These are phyloP conservation scores for Ophiostoma quercus DNA, from an alignment of 2,329 filamentous ascomycete species.

Conservation along the genomic window DNA sequence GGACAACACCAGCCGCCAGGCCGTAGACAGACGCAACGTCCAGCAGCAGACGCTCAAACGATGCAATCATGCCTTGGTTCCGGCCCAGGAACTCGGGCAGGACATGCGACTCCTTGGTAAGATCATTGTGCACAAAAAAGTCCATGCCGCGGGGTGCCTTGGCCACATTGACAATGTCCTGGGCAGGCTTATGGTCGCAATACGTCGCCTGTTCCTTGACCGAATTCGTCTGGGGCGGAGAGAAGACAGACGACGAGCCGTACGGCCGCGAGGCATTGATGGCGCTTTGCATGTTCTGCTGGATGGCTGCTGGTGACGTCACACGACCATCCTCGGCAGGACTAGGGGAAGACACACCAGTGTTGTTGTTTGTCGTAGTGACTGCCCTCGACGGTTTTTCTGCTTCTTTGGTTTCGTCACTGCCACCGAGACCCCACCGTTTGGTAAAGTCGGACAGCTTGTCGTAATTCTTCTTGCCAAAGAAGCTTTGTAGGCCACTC, in stretches of 20 bases:
- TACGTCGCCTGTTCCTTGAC: conserved; percentile 81
- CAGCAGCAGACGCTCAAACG: conserved; percentile 63
- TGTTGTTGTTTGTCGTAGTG: not conserved
- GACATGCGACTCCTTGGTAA: conserved; percentile 37
- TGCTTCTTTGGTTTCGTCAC: not conserved
- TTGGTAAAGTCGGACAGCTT: conserved; percentile 28
- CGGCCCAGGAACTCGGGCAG: conserved; percentile 52
- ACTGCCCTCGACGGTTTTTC: not conserved
- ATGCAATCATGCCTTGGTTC: conserved; percentile 58
- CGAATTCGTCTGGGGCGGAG: conserved; percentile 62
- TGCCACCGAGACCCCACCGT: not conserved
- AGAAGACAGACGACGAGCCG: conserved; percentile 68
- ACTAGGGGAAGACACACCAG: not conserved
- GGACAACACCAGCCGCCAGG: conserved; percentile 62
- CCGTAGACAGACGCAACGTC: conserved; percentile 69
- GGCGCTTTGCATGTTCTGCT: conserved; percentile 70
- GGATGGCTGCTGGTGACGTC: conserved; percentile 56
- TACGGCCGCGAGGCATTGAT: conserved; percentile 73
- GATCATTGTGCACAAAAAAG: conserved; percentile 61
- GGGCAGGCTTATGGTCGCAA: conserved; percentile 70
- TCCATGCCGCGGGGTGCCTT: conserved; percentile 67
- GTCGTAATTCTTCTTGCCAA: conserved; percentile 5
- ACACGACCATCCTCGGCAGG: conserved; percentile 46
- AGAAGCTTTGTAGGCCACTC: conserved; percentile 3
- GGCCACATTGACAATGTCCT: conserved; percentile 67